Evolutionary conservation across 2,329 filamentous ascomycete genomes (phyloP).

Genomic region (Cadophora malorum): DNA sequence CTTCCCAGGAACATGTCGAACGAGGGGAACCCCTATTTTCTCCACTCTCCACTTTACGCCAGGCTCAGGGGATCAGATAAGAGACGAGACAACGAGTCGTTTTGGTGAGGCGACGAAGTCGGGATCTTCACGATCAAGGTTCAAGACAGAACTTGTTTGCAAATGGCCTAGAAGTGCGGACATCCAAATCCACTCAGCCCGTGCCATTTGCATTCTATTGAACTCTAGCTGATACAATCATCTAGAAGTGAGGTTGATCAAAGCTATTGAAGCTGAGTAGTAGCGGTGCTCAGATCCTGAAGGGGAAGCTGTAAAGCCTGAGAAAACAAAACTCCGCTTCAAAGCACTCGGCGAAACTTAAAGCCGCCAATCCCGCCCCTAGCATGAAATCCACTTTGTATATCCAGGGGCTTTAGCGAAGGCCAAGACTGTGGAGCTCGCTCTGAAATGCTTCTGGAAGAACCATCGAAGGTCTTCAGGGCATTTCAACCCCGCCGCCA

Average conservation of each 20-base stretch:
- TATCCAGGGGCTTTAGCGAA: neutral
- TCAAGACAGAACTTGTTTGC: neutral
- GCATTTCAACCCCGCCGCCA: neutral
- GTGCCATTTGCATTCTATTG: neutral
- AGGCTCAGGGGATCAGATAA: slow-evolving; percentile 8
- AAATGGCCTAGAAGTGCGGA: neutral
- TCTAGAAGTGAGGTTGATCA: neutral
- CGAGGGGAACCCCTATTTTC: slow-evolving; percentile 17
- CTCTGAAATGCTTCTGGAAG: slow-evolving; percentile 18
- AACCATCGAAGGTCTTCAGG: slow-evolving; percentile 7
- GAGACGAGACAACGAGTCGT: slow-evolving; percentile 1
- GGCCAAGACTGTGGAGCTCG: slow-evolving; percentile 2
- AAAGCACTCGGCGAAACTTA: neutral
- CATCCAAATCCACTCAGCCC: neutral
- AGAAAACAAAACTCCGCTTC: neutral
- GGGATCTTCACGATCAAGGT: neutral
- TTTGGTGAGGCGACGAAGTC: neutral
- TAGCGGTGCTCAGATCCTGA: slow-evolving; percentile 2
- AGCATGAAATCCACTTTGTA: neutral
- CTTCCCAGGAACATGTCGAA: neutral
- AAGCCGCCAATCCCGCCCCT: slow-evolving; percentile 1
- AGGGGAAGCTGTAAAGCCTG: slow-evolving; percentile 7
- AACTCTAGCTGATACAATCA: neutral
- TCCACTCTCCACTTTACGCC: slow-evolving; percentile 13
- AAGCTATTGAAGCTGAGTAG: slow-evolving; percentile 3